Conservation (phyloP, 352 stramenopile genomes). For the Phytophthora cryptogea region DNA sequence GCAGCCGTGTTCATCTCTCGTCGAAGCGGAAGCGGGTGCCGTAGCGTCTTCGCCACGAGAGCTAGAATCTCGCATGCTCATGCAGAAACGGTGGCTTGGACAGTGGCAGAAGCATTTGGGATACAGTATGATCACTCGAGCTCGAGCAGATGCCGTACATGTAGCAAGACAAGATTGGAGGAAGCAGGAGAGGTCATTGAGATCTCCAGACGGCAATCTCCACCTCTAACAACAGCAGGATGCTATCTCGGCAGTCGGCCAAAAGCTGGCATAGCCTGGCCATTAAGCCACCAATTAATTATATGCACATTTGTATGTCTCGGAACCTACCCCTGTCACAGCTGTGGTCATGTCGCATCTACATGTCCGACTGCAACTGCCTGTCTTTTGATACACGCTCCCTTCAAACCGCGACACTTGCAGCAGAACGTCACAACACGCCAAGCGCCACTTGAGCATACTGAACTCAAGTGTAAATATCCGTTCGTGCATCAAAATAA, state of each 20-base stretch:
- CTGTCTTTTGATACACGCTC: not conserved
- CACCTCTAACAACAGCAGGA: no score
- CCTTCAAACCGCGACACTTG: constrained; percentile 3
- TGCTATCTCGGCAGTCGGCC: no score
- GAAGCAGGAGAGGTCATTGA: no score
- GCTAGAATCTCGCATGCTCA: no score
- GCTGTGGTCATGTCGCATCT: constrained; percentile 13
- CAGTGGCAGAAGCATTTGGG: no score
- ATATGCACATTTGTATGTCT: constrained; percentile 2
- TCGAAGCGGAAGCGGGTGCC: not conserved
- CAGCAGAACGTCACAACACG: constrained; percentile 15
- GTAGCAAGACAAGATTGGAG: no score
- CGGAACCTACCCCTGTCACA: not conserved
- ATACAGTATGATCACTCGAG: no score
- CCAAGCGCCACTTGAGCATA: constrained; percentile 10
- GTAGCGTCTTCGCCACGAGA: no score
- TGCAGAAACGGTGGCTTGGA: no score
- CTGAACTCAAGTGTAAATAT: constrained; percentile 22
- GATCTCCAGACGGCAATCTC: no score
- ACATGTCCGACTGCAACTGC: constrained; percentile 8
- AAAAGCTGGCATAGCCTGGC: not conserved
- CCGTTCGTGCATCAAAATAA: constrained; percentile 31
- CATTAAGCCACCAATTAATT: not conserved
- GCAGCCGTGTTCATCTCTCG: not conserved
- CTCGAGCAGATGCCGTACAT: no score